Evolutionary conservation across 176 grass and related monocot genomes (phyloP).

Genomic region (Cenchrus fungigraminus): DNA sequence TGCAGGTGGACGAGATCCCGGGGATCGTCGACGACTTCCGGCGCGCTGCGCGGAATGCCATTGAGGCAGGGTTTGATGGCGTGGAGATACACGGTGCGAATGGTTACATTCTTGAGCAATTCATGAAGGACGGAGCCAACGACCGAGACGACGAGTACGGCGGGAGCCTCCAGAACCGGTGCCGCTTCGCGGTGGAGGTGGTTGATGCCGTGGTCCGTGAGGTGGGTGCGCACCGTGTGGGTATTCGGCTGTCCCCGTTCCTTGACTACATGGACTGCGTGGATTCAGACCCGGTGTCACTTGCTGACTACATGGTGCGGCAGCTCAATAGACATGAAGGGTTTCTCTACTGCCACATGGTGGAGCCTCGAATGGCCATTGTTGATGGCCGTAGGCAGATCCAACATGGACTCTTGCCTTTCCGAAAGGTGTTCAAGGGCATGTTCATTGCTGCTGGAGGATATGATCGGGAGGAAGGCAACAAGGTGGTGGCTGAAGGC

Average conservation of each 20-base stretch:
- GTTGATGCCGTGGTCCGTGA: slow-evolving; percentile 21
- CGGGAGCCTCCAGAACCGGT: slow-evolving; percentile 32
- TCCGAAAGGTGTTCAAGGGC: slow-evolving; percentile 22
- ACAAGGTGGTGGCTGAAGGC: slow-evolving; percentile 17
- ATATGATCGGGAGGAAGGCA: slow-evolving; percentile 33
- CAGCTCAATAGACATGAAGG: slow-evolving; percentile 3
- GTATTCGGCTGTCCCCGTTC: slow-evolving; percentile 22
- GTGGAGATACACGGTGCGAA: slow-evolving; percentile 37
- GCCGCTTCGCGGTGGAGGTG: slow-evolving; percentile 17
- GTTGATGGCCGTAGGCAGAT: not conserved
- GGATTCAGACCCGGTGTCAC: slow-evolving; percentile 12
- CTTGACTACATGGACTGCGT: slow-evolving; percentile 14
- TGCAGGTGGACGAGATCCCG: not conserved
- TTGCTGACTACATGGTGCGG: slow-evolving; percentile 16
- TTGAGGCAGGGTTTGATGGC: slow-evolving; percentile 22
- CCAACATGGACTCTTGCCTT: not conserved
- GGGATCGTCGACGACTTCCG: slow-evolving; percentile 30
- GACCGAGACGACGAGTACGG: slow-evolving; percentile 7
- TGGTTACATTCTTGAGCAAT: slow-evolving; percentile 33
- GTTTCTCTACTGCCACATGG: slow-evolving; percentile 25
- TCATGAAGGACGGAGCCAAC: slow-evolving; percentile 41
- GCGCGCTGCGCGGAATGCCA: not conserved
- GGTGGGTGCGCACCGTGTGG: slow-evolving; percentile 15
- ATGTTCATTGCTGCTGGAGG: slow-evolving; percentile 45
- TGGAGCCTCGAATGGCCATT: slow-evolving; percentile 38